These are phyloP conservation scores for Selenicereus undatus DNA, from an alignment of 148 eudicot genomes.

Conservation along the genomic window DNA sequence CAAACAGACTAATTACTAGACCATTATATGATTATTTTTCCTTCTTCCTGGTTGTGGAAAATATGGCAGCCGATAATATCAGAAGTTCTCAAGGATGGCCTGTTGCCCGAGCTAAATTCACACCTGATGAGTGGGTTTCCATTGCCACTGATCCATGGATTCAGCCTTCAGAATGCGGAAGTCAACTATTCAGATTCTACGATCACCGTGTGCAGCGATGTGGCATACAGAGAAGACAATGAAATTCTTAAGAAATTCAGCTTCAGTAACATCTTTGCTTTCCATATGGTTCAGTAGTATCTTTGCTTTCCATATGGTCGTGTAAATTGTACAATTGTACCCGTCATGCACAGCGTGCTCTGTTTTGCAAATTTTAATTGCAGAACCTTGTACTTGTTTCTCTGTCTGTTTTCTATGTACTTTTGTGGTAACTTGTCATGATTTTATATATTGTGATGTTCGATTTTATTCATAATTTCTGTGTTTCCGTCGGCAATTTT, in stretches of 20 bases:
- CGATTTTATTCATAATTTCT: no score
- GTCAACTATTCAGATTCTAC: constrained; percentile 41
- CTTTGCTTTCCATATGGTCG: constrained; percentile 12
- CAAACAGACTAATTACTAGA: neutral
- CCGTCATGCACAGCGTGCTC: no score
- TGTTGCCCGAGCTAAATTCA: constrained; percentile 58
- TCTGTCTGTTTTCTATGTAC: neutral
- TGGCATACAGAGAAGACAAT: constrained; percentile 23
- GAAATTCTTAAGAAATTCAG: constrained; percentile 6
- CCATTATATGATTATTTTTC: neutral
- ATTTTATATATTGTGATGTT: no score
- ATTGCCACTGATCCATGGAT: constrained; percentile 66
- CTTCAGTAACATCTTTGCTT: constrained; percentile 15
- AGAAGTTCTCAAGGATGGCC: constrained; percentile 41
- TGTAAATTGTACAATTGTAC: constrained; percentile 10
- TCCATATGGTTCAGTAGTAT: constrained; percentile 9
- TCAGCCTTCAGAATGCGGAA: constrained; percentile 51
- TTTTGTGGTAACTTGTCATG: neutral
- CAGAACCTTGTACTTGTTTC: neutral
- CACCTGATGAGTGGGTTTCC: constrained; percentile 51
- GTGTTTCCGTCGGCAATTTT: no score
- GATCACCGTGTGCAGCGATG: constrained; percentile 56
- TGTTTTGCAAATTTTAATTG: neutral
- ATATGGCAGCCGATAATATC: constrained; percentile 62
- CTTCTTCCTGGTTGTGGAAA: neutral